A percentile compares a stretch with the other conserved stretches of the same genome.
These are phyloP conservation scores for Mycena filopes DNA, from an alignment of 768 basidiomycete species.

Conservation along the genomic window DNA sequence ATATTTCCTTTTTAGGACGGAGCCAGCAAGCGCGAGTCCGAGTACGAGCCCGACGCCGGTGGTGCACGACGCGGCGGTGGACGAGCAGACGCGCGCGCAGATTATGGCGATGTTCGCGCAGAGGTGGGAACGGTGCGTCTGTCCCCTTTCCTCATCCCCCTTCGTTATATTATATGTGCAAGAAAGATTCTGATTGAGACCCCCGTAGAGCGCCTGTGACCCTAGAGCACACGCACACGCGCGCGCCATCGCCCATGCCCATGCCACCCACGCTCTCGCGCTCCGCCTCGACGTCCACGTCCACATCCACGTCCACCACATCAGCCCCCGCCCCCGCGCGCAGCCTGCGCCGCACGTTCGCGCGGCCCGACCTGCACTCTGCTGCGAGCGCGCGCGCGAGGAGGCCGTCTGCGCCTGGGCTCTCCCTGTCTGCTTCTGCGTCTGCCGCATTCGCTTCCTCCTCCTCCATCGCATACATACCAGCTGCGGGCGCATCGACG, in stretches of 20 bases:
- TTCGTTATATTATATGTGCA: not conserved
- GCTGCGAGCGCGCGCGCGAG: slow-evolving; percentile 9
- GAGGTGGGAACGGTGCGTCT: slow-evolving; percentile 4
- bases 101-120: slow-evolving; percentile 1
- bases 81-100: not conserved
- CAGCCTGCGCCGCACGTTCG: slow-evolving; percentile 9
- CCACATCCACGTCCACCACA: no score
- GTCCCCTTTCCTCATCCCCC: no score
- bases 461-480: no score
- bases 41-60: not conserved
- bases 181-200: not conserved
- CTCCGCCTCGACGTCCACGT: no score
- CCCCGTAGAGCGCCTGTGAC: not conserved
- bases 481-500: no score
- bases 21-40: not conserved
- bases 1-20: slow-evolving; percentile 11
- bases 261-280: not conserved
- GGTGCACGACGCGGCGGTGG: not conserved
- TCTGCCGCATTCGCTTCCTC: no score
- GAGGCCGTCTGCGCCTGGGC: no score
- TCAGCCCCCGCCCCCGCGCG: not conserved
- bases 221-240: not conserved
- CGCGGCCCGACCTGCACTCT: not conserved
- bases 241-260: not conserved
- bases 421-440: no score